These are phyloP conservation scores for Pseudogymnoascus sp. DNA, from an alignment of 2,329 filamentous ascomycete genomes.

Conservation along the genomic window DNA sequence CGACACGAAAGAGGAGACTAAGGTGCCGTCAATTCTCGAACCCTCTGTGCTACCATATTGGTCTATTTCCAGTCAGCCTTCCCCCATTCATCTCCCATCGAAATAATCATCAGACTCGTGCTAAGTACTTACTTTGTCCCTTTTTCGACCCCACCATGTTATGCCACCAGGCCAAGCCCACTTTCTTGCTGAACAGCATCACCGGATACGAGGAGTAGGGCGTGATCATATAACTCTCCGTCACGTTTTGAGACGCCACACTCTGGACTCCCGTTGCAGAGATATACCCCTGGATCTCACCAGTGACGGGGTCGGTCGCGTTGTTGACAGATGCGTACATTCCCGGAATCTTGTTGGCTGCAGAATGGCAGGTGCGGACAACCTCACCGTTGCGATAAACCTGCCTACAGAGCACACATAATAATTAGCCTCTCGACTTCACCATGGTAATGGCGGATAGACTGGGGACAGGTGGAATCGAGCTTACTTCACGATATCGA, in stretches of 20 bases:
- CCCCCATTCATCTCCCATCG: neutral
- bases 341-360: slow-evolving; percentile 32
- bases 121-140: slow-evolving; percentile 35
- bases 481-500: slow-evolving; percentile 33
- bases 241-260: slow-evolving; percentile 34
- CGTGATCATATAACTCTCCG: slow-evolving; percentile 37
- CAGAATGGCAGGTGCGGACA: slow-evolving; percentile 37
- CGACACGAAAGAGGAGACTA: slow-evolving; percentile 35
- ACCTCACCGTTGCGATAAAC: slow-evolving; percentile 36
- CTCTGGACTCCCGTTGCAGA: slow-evolving; percentile 37
- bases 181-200: slow-evolving; percentile 31
- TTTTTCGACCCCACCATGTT: slow-evolving; percentile 38
- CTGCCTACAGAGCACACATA: slow-evolving; percentile 23
- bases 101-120: neutral
- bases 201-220: slow-evolving; percentile 26
- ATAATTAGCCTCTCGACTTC: neutral
- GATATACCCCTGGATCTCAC: slow-evolving; percentile 36
- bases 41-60: slow-evolving; percentile 38
- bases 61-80: slow-evolving; percentile 22
- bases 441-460: neutral
- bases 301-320: slow-evolving; percentile 31
- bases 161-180: slow-evolving; percentile 38
- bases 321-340: slow-evolving; percentile 40
- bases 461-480: no score
- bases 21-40: slow-evolving; percentile 33